These are phyloP conservation scores for Rubus idaeus DNA, from an alignment of 306 rosid species.

Conservation along the genomic window DNA sequence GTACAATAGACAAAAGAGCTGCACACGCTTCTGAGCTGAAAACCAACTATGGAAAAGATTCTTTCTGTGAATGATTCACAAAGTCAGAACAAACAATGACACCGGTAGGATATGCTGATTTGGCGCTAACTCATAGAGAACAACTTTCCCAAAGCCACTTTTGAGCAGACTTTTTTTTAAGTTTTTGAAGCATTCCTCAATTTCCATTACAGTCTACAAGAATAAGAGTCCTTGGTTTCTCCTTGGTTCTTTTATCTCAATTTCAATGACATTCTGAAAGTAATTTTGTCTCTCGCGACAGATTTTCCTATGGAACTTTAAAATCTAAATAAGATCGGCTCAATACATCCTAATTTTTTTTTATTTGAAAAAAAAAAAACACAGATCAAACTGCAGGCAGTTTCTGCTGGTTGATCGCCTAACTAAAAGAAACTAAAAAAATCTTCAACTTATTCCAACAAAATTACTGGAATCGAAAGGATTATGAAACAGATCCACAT, in stretches of 20 bases:
- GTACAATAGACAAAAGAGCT: not conserved
- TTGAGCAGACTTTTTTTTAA: not conserved
- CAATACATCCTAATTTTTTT: not conserved
- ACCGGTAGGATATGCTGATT: not conserved
- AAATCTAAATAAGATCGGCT: not conserved
- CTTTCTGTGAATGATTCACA: not conserved
- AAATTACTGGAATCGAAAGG: not conserved
- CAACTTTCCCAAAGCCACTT: not conserved
- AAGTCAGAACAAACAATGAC: not conserved
- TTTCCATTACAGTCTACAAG: not conserved
- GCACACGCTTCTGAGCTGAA: not conserved
- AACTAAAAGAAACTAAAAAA: not conserved
- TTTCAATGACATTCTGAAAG: not conserved
- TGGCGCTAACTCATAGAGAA: not conserved
- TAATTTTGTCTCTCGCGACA: not conserved
- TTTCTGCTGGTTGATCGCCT: not conserved
- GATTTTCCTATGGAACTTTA: not conserved
- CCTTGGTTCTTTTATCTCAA: not conserved
- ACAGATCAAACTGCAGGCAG: conserved; percentile 1
- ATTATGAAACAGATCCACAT: conserved; percentile 11
- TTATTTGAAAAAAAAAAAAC: not conserved
- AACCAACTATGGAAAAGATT: not conserved
- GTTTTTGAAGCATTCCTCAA: not conserved
- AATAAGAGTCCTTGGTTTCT: too few species aligned
- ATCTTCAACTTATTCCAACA: not conserved